Evolutionary conservation across 768 basidiomycete genomes (phyloP), one percentile per base, ranked within the genome.

Genomic region (Phanerochaete carnosa): DNA sequence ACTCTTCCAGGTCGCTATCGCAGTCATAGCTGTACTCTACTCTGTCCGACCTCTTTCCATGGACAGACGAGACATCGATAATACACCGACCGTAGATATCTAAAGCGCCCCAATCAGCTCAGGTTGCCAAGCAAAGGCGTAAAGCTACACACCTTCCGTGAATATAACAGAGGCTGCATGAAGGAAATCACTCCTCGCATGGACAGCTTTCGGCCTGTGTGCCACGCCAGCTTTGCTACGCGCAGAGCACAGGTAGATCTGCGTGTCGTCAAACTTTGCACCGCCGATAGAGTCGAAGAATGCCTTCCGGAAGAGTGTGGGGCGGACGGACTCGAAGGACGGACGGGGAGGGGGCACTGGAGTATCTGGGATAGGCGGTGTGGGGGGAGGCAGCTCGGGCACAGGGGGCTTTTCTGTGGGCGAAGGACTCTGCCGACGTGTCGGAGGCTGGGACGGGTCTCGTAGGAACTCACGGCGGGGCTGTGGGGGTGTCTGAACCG

Each of bases 1-100:
- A 45, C 12, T 62, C 61, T 8, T 62, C 56, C 1, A 58, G 56
- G 22, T 58, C 61, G 29, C 61, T 62, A 43, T 62, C 61, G 23
- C n/a, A 39, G 33, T 62, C 57, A 33, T 62, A 62, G 11, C 56
- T 57, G 51, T 62, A 62, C 28, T 57, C 56, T 6, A 35, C 29
- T 19, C 59, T 37, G 39, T 33, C 52, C 29, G 26, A 52, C 26
- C 15, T 59, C 26, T 32, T 16, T 2, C 37, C 37, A 2, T 11
- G 28, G 2, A 16, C 49, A 4, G 25, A 7, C 12, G 25, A 19
- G 26, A 16, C 23, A 22, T 26, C 32, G 2, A 59, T 35, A 5
- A 23, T 32, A 25, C 29, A 49, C 11, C 45, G 28, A 32, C 30
- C 25, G 50, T 43, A 52, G n/a, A 59, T 33, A 50, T 59, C 58